phyloP scores from a whole-genome alignment of 352 stramenopile species.

The Phytopythium vexans region DNA sequence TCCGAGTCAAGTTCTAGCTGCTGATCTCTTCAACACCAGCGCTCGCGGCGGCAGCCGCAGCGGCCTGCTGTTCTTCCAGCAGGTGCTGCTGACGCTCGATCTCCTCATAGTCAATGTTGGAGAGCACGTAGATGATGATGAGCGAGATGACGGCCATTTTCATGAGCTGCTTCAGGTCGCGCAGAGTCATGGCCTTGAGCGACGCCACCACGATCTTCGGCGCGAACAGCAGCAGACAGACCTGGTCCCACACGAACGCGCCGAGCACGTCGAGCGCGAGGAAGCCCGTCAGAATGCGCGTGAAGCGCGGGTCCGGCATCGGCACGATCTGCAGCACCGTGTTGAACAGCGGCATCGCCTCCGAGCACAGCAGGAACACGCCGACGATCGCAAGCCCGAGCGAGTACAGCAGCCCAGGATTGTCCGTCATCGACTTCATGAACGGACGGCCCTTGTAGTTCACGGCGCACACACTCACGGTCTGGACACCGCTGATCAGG shows the following conservation, averaged over 20 bases:
- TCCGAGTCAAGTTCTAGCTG: conserved; percentile 15
- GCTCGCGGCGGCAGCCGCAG: conserved; percentile 12
- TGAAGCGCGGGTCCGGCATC: conserved; percentile 86
- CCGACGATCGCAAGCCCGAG: conserved; percentile 82
- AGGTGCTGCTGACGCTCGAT: conserved; percentile 87
- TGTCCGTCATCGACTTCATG: conserved; percentile 97
- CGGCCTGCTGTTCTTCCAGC: conserved; percentile 46
- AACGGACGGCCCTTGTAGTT: conserved; percentile 99
- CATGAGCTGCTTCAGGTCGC: conserved; percentile 75
- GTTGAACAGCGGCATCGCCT: conserved; percentile 91
- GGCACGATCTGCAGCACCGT: conserved; percentile 91
- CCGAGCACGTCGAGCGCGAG: conserved; percentile 83
- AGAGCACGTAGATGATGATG: conserved; percentile 82
- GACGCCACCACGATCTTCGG: conserved; percentile 86
- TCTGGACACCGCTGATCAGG: conserved; percentile 93
- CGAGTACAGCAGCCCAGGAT: conserved; percentile 94
- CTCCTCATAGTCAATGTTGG: conserved; percentile 90
- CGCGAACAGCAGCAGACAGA: conserved; percentile 82
- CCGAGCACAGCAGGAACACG: conserved; percentile 91
- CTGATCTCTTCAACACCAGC: conserved; percentile 28
- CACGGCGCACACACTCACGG: conserved; percentile 97
- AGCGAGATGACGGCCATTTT: conserved; percentile 86
- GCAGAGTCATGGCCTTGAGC: conserved; percentile 67
- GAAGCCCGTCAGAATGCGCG: conserved; percentile 74
- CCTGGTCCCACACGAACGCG: conserved; percentile 83